Percentiles rank a stretch among this genome's conserved stretches.
Conservation (phyloP, 1,139 yeast species). For the Pichia sp. region DNA sequence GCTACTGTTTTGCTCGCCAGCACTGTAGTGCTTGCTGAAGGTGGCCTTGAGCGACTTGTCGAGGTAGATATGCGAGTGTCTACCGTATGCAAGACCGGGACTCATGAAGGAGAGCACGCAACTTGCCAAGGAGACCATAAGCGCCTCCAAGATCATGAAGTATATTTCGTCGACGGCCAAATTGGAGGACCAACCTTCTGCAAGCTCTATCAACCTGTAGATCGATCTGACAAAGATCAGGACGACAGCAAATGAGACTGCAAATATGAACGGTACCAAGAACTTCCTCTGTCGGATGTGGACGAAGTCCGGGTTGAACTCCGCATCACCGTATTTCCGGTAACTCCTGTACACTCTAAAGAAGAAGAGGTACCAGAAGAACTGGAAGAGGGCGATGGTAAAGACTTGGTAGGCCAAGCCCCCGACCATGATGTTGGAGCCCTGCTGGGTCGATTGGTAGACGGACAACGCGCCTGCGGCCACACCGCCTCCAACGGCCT, state of each 20-base stretch:
- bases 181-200: slow-evolving; percentile 76
- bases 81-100: slow-evolving; percentile 60
- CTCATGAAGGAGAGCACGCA: slow-evolving; percentile 51
- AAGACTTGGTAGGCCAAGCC: slow-evolving; percentile 78
- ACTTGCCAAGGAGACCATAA: slow-evolving; percentile 54
- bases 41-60: slow-evolving; percentile 22
- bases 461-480: slow-evolving; percentile 40
- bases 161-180: slow-evolving; percentile 67
- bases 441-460: slow-evolving; percentile 39
- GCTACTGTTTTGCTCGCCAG: neutral
- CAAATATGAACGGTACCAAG: slow-evolving; percentile 49
- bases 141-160: slow-evolving; percentile 72
- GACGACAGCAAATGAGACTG: slow-evolving; percentile 49
- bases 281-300: slow-evolving; percentile 39
- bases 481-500: slow-evolving; percentile 81
- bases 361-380: slow-evolving; percentile 53
- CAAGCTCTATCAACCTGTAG: slow-evolving; percentile 75
- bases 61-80: slow-evolving; percentile 20
- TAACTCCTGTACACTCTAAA: slow-evolving; percentile 40
- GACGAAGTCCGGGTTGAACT: slow-evolving; percentile 39
- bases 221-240: slow-evolving; percentile 69
- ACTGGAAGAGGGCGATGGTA: slow-evolving; percentile 62
- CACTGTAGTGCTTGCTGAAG: neutral
- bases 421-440: slow-evolving; percentile 65
- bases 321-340: slow-evolving; percentile 20